Conservation (phyloP, 1,139 yeast genomes). For the Kodamaea fungicola region DNA sequence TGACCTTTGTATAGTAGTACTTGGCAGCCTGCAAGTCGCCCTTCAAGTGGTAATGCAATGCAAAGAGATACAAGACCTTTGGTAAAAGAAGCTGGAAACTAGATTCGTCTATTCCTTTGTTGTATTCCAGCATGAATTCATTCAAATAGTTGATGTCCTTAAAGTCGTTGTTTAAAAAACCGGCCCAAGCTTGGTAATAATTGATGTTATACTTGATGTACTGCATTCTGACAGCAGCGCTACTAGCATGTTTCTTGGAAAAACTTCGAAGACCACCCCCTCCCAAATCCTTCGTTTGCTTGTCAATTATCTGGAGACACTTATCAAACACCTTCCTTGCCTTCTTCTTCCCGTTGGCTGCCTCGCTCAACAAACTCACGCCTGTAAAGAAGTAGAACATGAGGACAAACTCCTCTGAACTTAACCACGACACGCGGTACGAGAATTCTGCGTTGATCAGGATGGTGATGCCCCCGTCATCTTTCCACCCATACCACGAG, state of each 20-base stretch:
- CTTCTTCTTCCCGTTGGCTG: slow-evolving; percentile 29
- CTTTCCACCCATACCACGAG: slow-evolving; percentile 23
- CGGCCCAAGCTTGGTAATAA: slow-evolving; percentile 32
- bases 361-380: slow-evolving; percentile 28
- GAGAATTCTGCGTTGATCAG: slow-evolving; percentile 3
- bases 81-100: slow-evolving; percentile 35
- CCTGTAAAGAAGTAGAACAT: slow-evolving; percentile 40
- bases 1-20: slow-evolving; percentile 32
- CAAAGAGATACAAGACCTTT: slow-evolving; percentile 34
- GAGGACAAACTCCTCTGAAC: slow-evolving; percentile 38
- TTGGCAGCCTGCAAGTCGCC: slow-evolving; percentile 37
- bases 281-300: slow-evolving; percentile 20
- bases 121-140: slow-evolving; percentile 31
- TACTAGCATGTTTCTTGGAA: slow-evolving; percentile 17
- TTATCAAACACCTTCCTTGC: slow-evolving; percentile 33
- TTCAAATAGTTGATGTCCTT: slow-evolving; percentile 22
- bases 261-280: slow-evolving; percentile 11
- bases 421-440: slow-evolving; percentile 33
- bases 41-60: slow-evolving; percentile 31
- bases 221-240: slow-evolving; percentile 19
- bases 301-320: slow-evolving; percentile 30
- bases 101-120: slow-evolving; percentile 28
- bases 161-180: slow-evolving; percentile 28
- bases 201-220: slow-evolving; percentile 24
- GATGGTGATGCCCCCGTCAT: slow-evolving; percentile 22